A percentile compares a stretch with the other conserved stretches of the same genome.
phyloP scores from a whole-genome alignment of 345 rosid species.

The Laguncularia racemosa region DNA sequence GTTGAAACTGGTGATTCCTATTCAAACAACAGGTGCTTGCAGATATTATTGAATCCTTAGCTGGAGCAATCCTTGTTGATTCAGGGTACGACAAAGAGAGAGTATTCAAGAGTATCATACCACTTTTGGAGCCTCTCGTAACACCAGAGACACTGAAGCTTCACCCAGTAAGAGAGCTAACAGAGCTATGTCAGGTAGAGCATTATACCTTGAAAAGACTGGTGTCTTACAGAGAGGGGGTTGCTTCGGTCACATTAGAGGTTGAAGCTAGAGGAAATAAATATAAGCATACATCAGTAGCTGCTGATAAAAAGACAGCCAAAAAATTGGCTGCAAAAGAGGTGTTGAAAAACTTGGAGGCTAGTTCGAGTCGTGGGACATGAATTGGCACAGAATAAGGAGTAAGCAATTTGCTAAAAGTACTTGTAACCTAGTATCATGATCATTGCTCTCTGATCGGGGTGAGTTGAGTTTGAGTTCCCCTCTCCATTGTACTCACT shows the following conservation, averaged over 20 bases:
- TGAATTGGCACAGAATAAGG: too few relatives aligned
- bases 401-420: too few relatives aligned
- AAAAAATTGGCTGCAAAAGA: constrained; percentile 52
- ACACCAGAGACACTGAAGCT: constrained; percentile 57
- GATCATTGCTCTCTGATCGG: too few relatives aligned
- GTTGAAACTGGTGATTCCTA: too few relatives aligned
- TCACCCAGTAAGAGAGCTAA: constrained; percentile 62
- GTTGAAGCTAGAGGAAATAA: constrained; percentile 41
- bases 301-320: constrained; percentile 42
- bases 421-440: too few relatives aligned
- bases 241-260: constrained; percentile 28
- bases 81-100: constrained; percentile 55
- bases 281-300: constrained; percentile 27
- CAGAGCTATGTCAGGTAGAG: constrained; percentile 42
- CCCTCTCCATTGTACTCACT: too few relatives aligned
- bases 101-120: constrained; percentile 55
- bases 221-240: constrained; percentile 11
- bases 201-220: constrained; percentile 21
- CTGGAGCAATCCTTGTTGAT: constrained; percentile 83
- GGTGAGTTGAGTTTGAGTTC: too few relatives aligned
- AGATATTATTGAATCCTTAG: constrained; percentile 79
- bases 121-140: constrained; percentile 63
- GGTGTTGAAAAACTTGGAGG: constrained; percentile 44
- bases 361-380: too few relatives aligned
- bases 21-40: constrained; percentile 55